These are phyloP conservation scores for Ophiostoma ulmi DNA, from an alignment of 2,329 filamentous ascomycete genomes.

Conservation along the genomic window DNA sequence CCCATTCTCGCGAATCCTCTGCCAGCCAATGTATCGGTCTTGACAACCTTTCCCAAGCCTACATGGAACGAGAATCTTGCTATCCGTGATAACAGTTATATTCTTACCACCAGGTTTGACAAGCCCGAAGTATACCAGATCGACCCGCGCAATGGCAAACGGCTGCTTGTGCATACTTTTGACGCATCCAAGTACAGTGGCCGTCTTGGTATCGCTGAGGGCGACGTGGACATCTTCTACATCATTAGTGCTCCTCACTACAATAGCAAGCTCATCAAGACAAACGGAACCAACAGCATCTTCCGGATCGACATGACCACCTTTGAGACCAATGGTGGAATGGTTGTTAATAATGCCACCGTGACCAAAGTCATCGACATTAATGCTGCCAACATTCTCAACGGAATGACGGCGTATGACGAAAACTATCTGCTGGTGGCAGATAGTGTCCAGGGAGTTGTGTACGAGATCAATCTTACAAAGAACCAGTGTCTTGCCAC, in stretches of 20 bases:
- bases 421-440: not conserved
- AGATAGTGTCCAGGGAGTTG: not conserved
- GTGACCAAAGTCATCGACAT: not conserved
- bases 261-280: not conserved
- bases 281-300: not conserved
- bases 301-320: not conserved
- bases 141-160: not conserved
- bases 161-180: not conserved
- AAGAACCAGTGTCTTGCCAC: not conserved
- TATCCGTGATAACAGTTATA: not conserved
- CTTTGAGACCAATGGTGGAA: not conserved
- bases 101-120: not conserved
- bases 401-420: not conserved
- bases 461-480: not conserved
- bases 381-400: not conserved
- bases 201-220: not conserved
- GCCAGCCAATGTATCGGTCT: not conserved
- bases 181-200: not conserved
- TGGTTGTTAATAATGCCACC: not conserved
- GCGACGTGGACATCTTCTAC: not conserved
- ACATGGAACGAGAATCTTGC: not conserved
- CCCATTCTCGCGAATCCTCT: not conserved
- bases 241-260: not conserved
- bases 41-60: not conserved
- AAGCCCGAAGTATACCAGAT: not conserved